Conservation (phyloP, 495 filamentous ascomycete genomes). For the Penicillium canariense region DNA sequence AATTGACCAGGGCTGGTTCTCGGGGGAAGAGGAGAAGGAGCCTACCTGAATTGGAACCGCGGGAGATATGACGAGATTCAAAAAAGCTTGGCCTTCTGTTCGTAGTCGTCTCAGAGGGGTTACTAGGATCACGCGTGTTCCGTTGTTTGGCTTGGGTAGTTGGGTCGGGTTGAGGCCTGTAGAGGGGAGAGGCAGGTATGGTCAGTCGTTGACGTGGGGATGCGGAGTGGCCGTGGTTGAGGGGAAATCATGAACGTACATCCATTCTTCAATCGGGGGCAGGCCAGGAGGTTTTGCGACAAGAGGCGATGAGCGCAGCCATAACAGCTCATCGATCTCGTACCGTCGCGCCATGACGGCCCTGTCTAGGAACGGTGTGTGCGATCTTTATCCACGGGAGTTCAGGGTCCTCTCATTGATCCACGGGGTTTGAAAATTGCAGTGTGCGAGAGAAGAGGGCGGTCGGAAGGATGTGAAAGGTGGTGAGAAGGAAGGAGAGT, state of each 20-base stretch:
- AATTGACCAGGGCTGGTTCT: neutral
- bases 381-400: slow-evolving; percentile 25
- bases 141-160: slow-evolving; percentile 48
- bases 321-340: slow-evolving; percentile 71
- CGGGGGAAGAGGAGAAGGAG: slow-evolving; percentile 12
- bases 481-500: neutral
- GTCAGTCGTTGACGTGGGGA: slow-evolving; percentile 28
- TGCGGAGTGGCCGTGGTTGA: slow-evolving; percentile 10
- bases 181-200: slow-evolving; percentile 8
- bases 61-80: slow-evolving; percentile 60
- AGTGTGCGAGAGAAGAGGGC: neutral
- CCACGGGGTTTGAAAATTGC: neutral
- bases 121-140: slow-evolving; percentile 43
- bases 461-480: neutral
- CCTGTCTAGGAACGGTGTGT: slow-evolving; percentile 26
- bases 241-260: slow-evolving; percentile 44
- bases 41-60: slow-evolving; percentile 58
- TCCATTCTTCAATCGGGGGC: slow-evolving; percentile 94
- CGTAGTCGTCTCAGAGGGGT: slow-evolving; percentile 35
- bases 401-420: slow-evolving; percentile 39
- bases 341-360: slow-evolving; percentile 64
- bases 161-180: slow-evolving; percentile 46
- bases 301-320: slow-evolving; percentile 77
- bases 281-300: slow-evolving; percentile 76
- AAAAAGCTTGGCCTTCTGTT: slow-evolving; percentile 59